Evolutionary conservation across 2,329 filamentous ascomycete species (phyloP), one percentile per base, ranked within the genome.

Genomic region (Ploettnerulaceae sp.): DNA sequence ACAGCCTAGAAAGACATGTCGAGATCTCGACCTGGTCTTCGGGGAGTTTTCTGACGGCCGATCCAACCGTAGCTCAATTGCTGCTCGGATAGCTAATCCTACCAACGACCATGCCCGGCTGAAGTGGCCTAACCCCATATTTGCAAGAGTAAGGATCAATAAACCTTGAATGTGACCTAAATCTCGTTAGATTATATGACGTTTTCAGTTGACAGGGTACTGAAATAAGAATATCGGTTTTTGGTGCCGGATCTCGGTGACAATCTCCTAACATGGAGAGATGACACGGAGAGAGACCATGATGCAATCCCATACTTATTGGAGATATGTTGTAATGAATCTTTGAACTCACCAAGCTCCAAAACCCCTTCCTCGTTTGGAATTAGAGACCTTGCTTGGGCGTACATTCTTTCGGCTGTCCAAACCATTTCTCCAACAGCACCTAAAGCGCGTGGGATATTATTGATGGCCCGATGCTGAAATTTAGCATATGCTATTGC

Each of bases 61-160:
- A 53, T 67, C 64, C 4, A 70, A 57, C 8, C 71, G 68, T 52
- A 74, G 57, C 43, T 65, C 67, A 20, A 73, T 63, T 2, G 72
- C 63, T 25, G 77, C 68, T 3, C 80, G 73, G 24, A 79, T 74
- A n/a, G 82, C 83, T 49, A 76, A 71, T 1, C 82, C 83, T 15
- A 85, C 69, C 1, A 84, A 63, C 3, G 84, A 61, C 74, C 84
- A 86, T 1, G 84, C 82, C 2, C 75, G 66, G 11, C 70, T 70
- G 25, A 71, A 70, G n/a, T 76, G 71, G 14, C 74, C 71, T 38
- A 74, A 73, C 0, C 75, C 76, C n/a, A 88, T 65, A 32, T 83
- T 79, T 17, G 84, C 67, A 3, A 89, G 65, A 2, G 79, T 72
- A 2, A 88, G 69, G 0, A 84, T 69, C 1, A 83, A 61, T 4